A percentile compares a stretch with the other conserved stretches of the same genome.
These are phyloP conservation scores for Lentinula guzmanii DNA, from an alignment of 768 basidiomycete genomes.

Conservation along the genomic window DNA sequence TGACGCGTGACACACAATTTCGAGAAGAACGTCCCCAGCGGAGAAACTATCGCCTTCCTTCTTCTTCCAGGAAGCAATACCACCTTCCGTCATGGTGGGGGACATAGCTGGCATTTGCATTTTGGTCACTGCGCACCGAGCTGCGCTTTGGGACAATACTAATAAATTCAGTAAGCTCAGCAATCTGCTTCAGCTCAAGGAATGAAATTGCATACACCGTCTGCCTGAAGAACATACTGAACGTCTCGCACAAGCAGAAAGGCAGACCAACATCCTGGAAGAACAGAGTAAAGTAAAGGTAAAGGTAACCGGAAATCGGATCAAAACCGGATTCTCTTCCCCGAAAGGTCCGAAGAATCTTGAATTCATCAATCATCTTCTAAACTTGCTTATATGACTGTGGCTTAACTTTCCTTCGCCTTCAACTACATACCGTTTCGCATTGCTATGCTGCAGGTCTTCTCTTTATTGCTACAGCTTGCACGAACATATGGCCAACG, in stretches of 20 bases:
- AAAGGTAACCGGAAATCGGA: not conserved
- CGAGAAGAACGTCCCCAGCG: slow-evolving; percentile 81
- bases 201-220: not conserved
- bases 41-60: slow-evolving; percentile 74
- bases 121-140: slow-evolving; percentile 58
- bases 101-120: slow-evolving; percentile 97
- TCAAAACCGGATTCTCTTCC: not conserved
- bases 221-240: not conserved
- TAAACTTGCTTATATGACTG: not conserved
- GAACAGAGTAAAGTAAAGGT: not conserved
- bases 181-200: not conserved
- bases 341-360: slow-evolving; percentile 3
- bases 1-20: slow-evolving; percentile 58
- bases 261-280: not conserved
- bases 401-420: not conserved
- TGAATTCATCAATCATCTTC: not conserved
- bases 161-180: not conserved
- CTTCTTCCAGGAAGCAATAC: slow-evolving; percentile 88
- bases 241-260: not conserved
- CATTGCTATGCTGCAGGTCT: slow-evolving; percentile 10
- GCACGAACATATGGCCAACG: slow-evolving; percentile 36
- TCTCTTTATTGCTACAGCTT: slow-evolving; percentile 24
- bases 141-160: slow-evolving; percentile 52
- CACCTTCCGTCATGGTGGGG: slow-evolving; percentile 95
- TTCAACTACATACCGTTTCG: not conserved